Evolutionary conservation across 140 eudicot species (phyloP).

Genomic region (Stevia rebaudiana): DNA sequence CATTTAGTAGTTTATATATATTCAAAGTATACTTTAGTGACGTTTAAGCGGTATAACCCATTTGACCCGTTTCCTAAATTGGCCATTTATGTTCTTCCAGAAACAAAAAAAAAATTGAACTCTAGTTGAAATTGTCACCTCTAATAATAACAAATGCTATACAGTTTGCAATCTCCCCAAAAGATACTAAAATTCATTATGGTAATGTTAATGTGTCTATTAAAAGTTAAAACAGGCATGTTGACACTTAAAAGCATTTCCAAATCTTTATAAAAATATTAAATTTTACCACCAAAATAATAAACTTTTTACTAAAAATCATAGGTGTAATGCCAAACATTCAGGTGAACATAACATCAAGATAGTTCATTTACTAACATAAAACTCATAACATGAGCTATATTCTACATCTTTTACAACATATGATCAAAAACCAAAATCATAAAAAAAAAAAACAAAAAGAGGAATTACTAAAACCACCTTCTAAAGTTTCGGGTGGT

Average conservation of each 20-base stretch:
- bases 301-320: background rate
- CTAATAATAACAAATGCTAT: background rate
- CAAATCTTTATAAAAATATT: background rate
- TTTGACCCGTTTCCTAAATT: background rate
- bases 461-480: constrained; percentile 45
- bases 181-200: background rate
- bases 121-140: background rate
- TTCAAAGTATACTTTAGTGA: background rate
- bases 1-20: background rate
- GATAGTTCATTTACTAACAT: constrained; percentile 9
- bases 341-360: constrained; percentile 7
- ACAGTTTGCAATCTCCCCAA: background rate
- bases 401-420: constrained; percentile 19
- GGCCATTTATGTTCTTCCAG: background rate
- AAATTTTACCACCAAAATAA: background rate
- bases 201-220: background rate
- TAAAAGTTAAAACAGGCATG: background rate
- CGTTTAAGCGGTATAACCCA: background rate
- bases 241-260: background rate
- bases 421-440: constrained; percentile 10
- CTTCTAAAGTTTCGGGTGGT: constrained; percentile 70
- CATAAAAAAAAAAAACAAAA: background rate
- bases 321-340: constrained; percentile 3
- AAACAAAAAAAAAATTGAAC: background rate
- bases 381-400: constrained; percentile 7